Evolutionary conservation across 176 grass and related monocot genomes (phyloP).

Genomic region (Lolium multiflorum): DNA sequence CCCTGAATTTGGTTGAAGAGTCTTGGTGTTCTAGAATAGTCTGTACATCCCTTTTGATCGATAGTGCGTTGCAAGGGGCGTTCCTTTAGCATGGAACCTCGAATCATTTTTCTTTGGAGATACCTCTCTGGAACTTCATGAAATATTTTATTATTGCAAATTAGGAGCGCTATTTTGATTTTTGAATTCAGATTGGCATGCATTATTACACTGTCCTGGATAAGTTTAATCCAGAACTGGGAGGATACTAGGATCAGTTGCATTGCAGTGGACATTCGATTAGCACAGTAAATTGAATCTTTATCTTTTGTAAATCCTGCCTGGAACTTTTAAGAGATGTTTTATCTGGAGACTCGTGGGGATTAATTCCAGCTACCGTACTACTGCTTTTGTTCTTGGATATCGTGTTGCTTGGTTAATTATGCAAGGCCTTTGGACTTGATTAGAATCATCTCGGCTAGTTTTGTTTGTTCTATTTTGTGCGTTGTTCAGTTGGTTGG

Average conservation of each 20-base stretch:
- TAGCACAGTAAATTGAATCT: neutral
- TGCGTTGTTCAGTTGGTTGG: neutral
- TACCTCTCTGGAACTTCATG: neutral
- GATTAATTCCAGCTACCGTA: constrained; percentile 24
- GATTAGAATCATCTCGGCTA: neutral
- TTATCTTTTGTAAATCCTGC: neutral
- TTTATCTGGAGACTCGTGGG: constrained; percentile 20
- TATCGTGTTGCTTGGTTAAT: constrained; percentile 17
- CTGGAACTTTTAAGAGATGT: neutral
- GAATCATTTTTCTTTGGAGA: neutral
- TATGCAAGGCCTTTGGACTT: neutral
- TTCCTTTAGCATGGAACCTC: neutral
- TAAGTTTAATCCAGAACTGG: too few species aligned
- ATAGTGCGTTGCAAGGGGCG: neutral
- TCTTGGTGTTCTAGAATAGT: neutral
- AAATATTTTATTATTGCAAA: neutral
- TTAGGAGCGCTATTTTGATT: neutral
- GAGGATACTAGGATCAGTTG: neutral
- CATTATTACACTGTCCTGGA: neutral
- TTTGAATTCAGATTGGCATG: neutral
- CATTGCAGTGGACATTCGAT: neutral
- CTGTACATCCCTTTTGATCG: neutral
- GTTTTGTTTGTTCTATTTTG: neutral
- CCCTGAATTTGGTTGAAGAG: neutral
- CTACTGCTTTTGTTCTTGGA: neutral